These are phyloP conservation scores for Cutaneotrichosporon daszewskae DNA, from an alignment of 1,284 basidiomycete genomes.

Conservation along the genomic window DNA sequence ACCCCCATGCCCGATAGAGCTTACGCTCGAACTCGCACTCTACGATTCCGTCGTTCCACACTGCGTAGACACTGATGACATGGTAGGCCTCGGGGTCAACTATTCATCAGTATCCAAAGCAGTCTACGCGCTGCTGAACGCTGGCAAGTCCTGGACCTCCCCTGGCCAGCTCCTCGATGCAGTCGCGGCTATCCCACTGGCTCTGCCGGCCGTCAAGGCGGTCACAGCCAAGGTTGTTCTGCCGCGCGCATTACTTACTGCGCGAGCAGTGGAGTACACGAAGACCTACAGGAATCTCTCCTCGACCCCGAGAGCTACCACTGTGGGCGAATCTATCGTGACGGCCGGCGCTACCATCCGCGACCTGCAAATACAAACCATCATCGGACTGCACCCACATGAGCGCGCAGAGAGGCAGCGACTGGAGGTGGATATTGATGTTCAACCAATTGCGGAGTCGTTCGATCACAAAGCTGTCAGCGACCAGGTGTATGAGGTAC, in stretches of 20 bases:
- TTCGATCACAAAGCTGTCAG: slow-evolving; percentile 50
- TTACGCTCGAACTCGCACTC: slow-evolving; percentile 34
- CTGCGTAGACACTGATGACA: slow-evolving; percentile 33
- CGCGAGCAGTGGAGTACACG: slow-evolving; percentile 22
- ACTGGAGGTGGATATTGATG: slow-evolving; percentile 58
- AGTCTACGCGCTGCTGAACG: slow-evolving; percentile 24
- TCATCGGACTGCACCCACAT: slow-evolving; percentile 68
- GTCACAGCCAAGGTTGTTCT: slow-evolving; percentile 23
- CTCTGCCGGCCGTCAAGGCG: slow-evolving; percentile 21
- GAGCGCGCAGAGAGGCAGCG: slow-evolving; percentile 66
- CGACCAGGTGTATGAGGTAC: slow-evolving; percentile 49
- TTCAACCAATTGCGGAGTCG: slow-evolving; percentile 33
- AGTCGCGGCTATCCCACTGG: slow-evolving; percentile 19
- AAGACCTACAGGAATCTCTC: neutral
- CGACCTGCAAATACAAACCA: slow-evolving; percentile 53
- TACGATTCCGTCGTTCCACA: slow-evolving; percentile 26
- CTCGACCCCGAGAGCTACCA: no score
- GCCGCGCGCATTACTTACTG: slow-evolving; percentile 34
- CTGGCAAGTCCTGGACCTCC: slow-evolving; percentile 7
- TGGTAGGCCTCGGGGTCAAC: slow-evolving; percentile 44
- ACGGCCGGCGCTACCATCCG: no score
- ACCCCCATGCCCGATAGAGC: slow-evolving; percentile 36
- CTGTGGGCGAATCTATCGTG: no score
- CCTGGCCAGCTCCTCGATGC: slow-evolving; percentile 26
- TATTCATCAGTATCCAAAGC: slow-evolving; percentile 44